A percentile compares a stretch with the other conserved stretches of the same genome.
phyloP scores from a whole-genome alignment of 495 filamentous ascomycete genomes.

The Rhizodiscina lignyota region DNA sequence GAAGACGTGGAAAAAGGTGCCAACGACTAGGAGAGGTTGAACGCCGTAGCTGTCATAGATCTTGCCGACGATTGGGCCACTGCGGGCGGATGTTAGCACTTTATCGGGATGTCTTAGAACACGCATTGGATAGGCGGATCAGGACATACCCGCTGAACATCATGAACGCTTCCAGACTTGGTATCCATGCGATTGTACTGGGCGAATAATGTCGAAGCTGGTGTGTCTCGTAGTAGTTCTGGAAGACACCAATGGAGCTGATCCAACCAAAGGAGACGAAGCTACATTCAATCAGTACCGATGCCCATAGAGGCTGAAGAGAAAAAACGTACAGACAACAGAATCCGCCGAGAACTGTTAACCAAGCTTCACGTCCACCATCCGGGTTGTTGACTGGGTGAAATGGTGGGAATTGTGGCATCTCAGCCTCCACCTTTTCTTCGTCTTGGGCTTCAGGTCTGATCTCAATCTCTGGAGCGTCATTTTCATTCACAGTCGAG shows the following conservation, averaged over 20 bases:
- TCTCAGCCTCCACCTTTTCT: too few relatives aligned
- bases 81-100: too few relatives aligned
- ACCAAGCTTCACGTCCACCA: slow-evolving; percentile 51
- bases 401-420: too few relatives aligned
- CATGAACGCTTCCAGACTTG: slow-evolving; percentile 13
- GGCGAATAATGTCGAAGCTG: slow-evolving; percentile 1
- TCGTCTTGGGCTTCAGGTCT: too few relatives aligned
- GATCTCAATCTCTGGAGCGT: too few relatives aligned
- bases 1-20: slow-evolving; percentile 19
- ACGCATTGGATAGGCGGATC: too few relatives aligned
- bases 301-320: slow-evolving; percentile 20
- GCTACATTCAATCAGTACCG: background rate
- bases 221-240: slow-evolving; percentile 14
- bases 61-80: slow-evolving; percentile 31
- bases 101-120: too few relatives aligned
- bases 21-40: slow-evolving; percentile 7
- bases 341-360: slow-evolving; percentile 46
- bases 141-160: slow-evolving; percentile 8
- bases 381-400: too few relatives aligned
- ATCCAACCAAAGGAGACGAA: slow-evolving; percentile 14
- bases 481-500: too few relatives aligned
- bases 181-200: slow-evolving; percentile 16
- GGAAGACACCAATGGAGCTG: slow-evolving; percentile 33
- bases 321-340: slow-evolving; percentile 47
- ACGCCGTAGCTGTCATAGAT: slow-evolving; percentile 13